phyloP scores from a whole-genome alignment of 495 filamentous ascomycete species.

The Barbatosphaeria neglecta region DNA sequence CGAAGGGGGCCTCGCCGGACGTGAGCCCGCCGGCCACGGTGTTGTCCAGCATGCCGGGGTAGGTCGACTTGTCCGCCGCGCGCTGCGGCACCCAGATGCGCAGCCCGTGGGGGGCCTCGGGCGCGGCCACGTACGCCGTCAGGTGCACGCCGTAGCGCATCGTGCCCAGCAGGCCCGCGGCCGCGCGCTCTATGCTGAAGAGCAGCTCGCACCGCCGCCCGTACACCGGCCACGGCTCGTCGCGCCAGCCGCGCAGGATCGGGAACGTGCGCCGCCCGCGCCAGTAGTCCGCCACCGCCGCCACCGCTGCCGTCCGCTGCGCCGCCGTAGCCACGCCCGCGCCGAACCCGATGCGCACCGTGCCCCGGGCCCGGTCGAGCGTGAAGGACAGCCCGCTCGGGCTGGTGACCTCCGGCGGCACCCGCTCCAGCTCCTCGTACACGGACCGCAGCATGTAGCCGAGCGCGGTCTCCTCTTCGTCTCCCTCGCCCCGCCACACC shows the following conservation, averaged over 20 bases:
- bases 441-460: constrained; percentile 53
- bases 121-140: constrained; percentile 53
- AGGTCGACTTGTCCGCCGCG: constrained; percentile 67
- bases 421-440: constrained; percentile 37
- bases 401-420: constrained; percentile 37
- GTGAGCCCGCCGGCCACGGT: constrained; percentile 84
- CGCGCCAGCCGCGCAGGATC: constrained; percentile 70
- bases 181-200: constrained; percentile 69
- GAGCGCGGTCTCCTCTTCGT: constrained; percentile 38
- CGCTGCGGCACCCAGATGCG: constrained; percentile 79
- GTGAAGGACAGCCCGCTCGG: constrained; percentile 38
- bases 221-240: constrained; percentile 81
- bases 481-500: constrained; percentile 36
- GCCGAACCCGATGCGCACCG: constrained; percentile 34
- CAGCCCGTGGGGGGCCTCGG: constrained; percentile 44
- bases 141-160: constrained; percentile 86
- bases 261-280: constrained; percentile 52
- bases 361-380: constrained; percentile 36
- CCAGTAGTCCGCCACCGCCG: constrained; percentile 49
- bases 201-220: constrained; percentile 50
- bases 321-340: constrained; percentile 37
- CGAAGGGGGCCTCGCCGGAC: constrained; percentile 62
- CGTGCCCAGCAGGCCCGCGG: constrained; percentile 71
- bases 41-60: constrained; percentile 83
- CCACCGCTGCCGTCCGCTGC: constrained; percentile 50